Conservation (phyloP, 176 grass and related monocot species). For the Lolium rigidum region DNA sequence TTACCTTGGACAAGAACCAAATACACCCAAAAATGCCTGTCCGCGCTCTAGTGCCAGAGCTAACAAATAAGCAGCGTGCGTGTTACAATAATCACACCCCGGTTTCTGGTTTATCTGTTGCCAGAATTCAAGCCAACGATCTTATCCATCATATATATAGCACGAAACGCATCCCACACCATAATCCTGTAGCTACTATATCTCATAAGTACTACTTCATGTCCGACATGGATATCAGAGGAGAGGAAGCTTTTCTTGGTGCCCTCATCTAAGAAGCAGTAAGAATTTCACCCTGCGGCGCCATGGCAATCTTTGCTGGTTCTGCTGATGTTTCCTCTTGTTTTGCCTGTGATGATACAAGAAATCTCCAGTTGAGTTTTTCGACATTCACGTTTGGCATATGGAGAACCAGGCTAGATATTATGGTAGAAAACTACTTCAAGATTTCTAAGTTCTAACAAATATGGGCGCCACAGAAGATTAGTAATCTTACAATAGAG, state of each 20-base stretch:
- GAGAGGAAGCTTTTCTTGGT: conserved; percentile 3
- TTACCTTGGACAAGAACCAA: not conserved
- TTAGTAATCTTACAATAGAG: not conserved
- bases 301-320: conserved; percentile 26
- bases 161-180: not conserved
- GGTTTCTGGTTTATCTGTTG: not conserved
- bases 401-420: not conserved
- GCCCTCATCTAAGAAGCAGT: conserved; percentile 36
- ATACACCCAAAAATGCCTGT: not conserved
- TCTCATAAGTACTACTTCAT: not conserved
- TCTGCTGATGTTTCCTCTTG: conserved; percentile 25
- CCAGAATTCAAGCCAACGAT: conserved; percentile 5
- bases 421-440: not conserved
- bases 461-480: not conserved
- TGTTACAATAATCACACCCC: not conserved
- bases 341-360: conserved; percentile 48
- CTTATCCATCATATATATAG: not conserved
- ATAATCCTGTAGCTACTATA: not conserved
- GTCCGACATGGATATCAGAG: not conserved
- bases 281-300: conserved; percentile 40
- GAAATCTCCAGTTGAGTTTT: conserved; percentile 10
- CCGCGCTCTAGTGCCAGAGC: not conserved
- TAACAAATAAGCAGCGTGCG: not conserved
- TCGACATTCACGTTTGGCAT: not conserved
- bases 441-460: not conserved